Percentiles rank a stretch among this genome's conserved stretches.
Conservation (phyloP, 495 filamentous ascomycete genomes). For the Aspergillus nanangensis region DNA sequence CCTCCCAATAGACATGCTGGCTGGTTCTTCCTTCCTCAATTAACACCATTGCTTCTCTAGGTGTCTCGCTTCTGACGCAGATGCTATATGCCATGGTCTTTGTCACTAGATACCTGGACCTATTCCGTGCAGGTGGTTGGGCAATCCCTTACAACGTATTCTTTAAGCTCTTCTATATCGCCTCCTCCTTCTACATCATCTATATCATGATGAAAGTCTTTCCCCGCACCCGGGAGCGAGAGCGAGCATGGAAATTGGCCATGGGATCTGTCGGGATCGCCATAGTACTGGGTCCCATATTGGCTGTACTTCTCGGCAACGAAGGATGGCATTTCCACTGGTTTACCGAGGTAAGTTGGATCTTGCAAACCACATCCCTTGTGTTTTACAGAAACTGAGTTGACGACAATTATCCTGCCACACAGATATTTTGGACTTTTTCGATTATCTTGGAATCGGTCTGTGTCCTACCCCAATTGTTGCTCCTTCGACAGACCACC, state of each 20-base stretch:
- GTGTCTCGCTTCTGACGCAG: conserved; percentile 93
- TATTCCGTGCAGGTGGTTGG: conserved; percentile 51
- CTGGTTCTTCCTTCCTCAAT: neutral
- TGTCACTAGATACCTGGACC: conserved; percentile 78
- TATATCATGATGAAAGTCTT: conserved; percentile 81
- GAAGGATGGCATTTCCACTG: conserved; percentile 24
- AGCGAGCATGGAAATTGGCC: conserved; percentile 87
- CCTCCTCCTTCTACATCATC: conserved; percentile 82
- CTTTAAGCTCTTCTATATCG: conserved; percentile 81
- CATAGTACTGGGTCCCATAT: conserved; percentile 58
- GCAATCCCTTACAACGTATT: conserved; percentile 63
- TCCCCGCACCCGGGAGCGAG: conserved; percentile 81
- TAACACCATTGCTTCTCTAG: conserved; percentile 34
- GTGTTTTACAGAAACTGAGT: neutral
- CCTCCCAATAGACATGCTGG: neutral
- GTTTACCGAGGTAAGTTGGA: conserved; percentile 53
- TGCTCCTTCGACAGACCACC: conserved; percentile 87
- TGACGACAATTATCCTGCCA: neutral
- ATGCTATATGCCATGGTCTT: conserved; percentile 84
- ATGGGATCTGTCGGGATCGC: conserved; percentile 57
- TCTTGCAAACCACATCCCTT: neutral
- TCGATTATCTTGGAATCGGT: conserved; percentile 88
- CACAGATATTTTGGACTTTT: conserved; percentile 74
- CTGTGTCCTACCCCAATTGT: conserved; percentile 83
- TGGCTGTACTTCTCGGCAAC: conserved; percentile 59